A percentile compares a stretch with the other conserved stretches of the same genome.
These are phyloP conservation scores for Pyrenophora seminiperda DNA, from an alignment of 2,329 filamentous ascomycete genomes.

Conservation along the genomic window DNA sequence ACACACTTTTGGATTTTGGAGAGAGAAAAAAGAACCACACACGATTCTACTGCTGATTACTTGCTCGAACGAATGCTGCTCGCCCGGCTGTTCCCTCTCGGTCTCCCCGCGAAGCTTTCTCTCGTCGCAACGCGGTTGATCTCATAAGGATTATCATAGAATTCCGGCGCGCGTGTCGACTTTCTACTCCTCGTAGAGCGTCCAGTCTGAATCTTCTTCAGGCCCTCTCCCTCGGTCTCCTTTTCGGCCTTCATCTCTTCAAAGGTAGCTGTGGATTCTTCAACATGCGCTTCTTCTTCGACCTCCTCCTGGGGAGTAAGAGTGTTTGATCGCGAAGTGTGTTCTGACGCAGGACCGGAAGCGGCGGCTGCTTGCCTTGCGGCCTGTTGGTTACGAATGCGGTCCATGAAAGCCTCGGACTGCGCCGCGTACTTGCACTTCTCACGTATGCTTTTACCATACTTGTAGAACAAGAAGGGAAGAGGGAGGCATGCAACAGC, in stretches of 20 bases:
- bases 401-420: slow-evolving; percentile 64
- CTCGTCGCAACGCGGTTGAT: slow-evolving; percentile 56
- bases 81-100: slow-evolving; percentile 27
- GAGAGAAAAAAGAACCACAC: too few species aligned
- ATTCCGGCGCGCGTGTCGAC: slow-evolving; percentile 35
- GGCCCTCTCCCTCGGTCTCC: slow-evolving; percentile 31
- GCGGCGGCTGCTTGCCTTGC: slow-evolving; percentile 20
- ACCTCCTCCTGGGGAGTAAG: slow-evolving; percentile 29
- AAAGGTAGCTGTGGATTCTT: slow-evolving; percentile 39
- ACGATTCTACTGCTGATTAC: too few species aligned
- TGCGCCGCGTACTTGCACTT: slow-evolving; percentile 73
- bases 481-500: slow-evolving; percentile 73
- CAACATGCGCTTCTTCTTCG: slow-evolving; percentile 38
- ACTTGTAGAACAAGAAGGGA: slow-evolving; percentile 77
- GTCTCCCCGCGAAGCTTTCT: slow-evolving; percentile 49
- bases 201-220: slow-evolving; percentile 39
- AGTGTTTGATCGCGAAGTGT: slow-evolving; percentile 35
- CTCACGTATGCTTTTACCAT: slow-evolving; percentile 66
- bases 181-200: slow-evolving; percentile 33
- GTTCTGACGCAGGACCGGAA: slow-evolving; percentile 16
- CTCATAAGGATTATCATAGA: slow-evolving; percentile 55
- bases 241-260: slow-evolving; percentile 49
- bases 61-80: slow-evolving; percentile 10
- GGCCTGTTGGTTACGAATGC: slow-evolving; percentile 47
- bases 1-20: too few species aligned